Conservation (phyloP, 768 basidiomycete genomes). For the Serendipita vermifera region DNA sequence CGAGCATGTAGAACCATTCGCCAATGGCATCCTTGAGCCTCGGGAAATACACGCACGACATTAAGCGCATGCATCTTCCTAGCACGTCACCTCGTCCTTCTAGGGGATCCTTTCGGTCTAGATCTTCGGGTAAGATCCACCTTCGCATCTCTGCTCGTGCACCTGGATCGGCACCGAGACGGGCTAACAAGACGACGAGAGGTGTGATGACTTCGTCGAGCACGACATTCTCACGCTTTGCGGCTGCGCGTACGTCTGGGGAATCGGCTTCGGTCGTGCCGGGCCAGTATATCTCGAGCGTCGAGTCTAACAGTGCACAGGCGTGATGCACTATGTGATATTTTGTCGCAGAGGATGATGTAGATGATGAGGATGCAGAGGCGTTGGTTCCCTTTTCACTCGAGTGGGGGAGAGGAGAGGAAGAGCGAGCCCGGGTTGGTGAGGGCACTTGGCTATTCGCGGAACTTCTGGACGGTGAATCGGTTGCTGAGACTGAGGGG, state of each 20-base stretch:
- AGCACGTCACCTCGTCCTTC: conserved; percentile 61
- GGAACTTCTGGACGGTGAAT: not conserved
- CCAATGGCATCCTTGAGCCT: conserved; percentile 66
- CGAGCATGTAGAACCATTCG: conserved; percentile 76
- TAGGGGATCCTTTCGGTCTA: conserved; percentile 68
- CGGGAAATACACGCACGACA: conserved; percentile 59
- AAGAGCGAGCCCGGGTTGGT: not conserved
- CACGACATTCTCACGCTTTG: conserved; percentile 30
- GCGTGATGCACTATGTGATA: conserved; percentile 38
- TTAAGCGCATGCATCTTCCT: conserved; percentile 66
- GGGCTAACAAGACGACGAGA: conserved; percentile 58
- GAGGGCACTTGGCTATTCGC: not conserved
- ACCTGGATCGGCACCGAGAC: conserved; percentile 54
- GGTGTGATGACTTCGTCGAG: conserved; percentile 73
- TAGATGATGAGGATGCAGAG: not conserved
- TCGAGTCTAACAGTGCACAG: conserved; percentile 52
- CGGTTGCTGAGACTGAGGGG: conserved; percentile 11
- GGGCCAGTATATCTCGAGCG: conserved; percentile 51
- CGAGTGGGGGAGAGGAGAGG: too few relatives aligned
- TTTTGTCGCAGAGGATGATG: not conserved
- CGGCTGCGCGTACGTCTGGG: conserved; percentile 23
- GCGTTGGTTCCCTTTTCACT: too few relatives aligned
- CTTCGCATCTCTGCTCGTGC: conserved; percentile 43
- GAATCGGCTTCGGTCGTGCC: conserved; percentile 43
- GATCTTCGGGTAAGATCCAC: conserved; percentile 57